phyloP scores from a whole-genome alignment of 192 early-diverging fungal genomes.

The Gonapodya sp. region DNA sequence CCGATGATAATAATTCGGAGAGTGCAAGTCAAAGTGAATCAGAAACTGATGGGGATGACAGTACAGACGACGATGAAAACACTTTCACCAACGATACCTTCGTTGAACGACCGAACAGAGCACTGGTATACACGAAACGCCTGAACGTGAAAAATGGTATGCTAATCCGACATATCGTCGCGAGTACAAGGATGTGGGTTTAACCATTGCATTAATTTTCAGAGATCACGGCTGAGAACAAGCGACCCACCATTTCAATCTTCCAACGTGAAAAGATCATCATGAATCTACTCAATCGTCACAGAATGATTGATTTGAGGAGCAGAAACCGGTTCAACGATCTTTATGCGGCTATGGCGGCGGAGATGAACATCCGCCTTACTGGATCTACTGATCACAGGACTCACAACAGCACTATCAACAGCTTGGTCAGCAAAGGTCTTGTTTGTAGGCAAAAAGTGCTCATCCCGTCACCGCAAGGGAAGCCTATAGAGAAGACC shows the following conservation, averaged over 20 bases:
- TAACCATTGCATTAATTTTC: background rate
- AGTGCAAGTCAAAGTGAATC: background rate
- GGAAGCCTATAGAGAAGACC: background rate
- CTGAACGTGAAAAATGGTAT: background rate
- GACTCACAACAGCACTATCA: background rate
- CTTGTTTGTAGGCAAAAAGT: background rate
- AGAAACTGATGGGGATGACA: background rate
- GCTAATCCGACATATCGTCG: background rate
- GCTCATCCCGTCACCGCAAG: background rate
- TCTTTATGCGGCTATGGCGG: background rate
- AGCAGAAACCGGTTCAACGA: background rate
- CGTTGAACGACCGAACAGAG: background rate
- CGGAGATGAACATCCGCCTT: background rate
- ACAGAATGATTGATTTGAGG: background rate
- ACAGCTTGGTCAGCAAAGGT: background rate
- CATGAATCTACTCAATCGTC: background rate
- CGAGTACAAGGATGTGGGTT: background rate
- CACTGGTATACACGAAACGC: background rate
- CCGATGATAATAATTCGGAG: background rate
- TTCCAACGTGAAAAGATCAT: background rate
- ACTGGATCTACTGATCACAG: background rate
- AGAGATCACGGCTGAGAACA: background rate
- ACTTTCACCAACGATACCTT: background rate
- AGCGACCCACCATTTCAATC: background rate
- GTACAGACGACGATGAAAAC: background rate